phyloP scores from a whole-genome alignment of 805 yeast species.

The Candida nanaspora region DNA sequence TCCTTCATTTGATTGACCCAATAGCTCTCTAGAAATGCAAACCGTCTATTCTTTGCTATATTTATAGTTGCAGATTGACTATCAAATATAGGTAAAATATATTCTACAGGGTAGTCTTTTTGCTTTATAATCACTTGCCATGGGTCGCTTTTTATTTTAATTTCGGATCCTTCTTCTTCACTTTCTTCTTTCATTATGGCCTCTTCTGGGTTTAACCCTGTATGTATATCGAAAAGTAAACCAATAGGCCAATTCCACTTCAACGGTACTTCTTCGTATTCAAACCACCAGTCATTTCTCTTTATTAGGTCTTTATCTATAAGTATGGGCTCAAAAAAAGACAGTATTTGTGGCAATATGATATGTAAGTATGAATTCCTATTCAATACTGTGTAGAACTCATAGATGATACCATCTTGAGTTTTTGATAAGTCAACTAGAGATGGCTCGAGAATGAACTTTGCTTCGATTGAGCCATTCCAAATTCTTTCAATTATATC shows the following conservation, averaged over 20 bases:
- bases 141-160: not conserved
- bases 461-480: slow-evolving; percentile 46
- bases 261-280: slow-evolving; percentile 54
- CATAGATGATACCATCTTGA: not conserved
- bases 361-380: slow-evolving; percentile 51
- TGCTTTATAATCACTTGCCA: slow-evolving; percentile 23
- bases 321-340: slow-evolving; percentile 28
- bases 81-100: slow-evolving; percentile 32
- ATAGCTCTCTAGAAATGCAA: slow-evolving; percentile 33
- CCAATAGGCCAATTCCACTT: slow-evolving; percentile 80
- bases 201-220: slow-evolving; percentile 31
- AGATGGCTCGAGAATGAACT: slow-evolving; percentile 19
- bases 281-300: slow-evolving; percentile 51
- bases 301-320: slow-evolving; percentile 14
- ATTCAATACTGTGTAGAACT: slow-evolving; percentile 13
- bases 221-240: slow-evolving; percentile 45
- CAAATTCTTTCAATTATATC: slow-evolving; percentile 33
- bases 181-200: no score
- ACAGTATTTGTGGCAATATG: slow-evolving; percentile 28
- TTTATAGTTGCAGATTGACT: not conserved
- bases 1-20: slow-evolving; percentile 83
- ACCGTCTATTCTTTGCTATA: not conserved
- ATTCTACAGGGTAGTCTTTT: slow-evolving; percentile 33
- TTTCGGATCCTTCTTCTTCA: no score
- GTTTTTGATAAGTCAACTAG: slow-evolving; percentile 6